Evolutionary conservation across 768 basidiomycete genomes (phyloP).

Genomic region (Phlebiopsis flavidoalba): DNA sequence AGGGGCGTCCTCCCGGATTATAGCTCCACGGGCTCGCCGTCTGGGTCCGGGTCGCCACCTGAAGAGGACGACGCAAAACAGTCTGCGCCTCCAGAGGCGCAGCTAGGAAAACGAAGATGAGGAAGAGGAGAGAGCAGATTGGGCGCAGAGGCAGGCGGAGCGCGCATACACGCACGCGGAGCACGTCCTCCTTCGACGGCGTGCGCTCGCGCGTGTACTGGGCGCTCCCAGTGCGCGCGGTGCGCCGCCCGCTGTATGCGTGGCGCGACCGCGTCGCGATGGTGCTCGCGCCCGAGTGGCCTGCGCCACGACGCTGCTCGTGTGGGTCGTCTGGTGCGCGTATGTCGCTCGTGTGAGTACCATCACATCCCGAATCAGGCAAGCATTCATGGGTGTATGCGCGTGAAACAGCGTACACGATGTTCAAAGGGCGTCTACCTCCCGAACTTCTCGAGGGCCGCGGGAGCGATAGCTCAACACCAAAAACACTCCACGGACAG

Average conservation of each 20-base stretch:
- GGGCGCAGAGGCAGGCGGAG: neutral
- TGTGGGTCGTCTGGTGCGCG: slow-evolving; percentile 74
- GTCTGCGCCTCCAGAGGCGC: too few relatives aligned
- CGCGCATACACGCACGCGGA: slow-evolving; percentile 6
- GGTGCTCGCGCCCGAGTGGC: slow-evolving; percentile 75
- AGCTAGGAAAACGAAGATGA: too few relatives aligned
- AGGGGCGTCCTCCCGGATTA: slow-evolving; percentile 18
- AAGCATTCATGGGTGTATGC: neutral
- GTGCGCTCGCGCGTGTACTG: slow-evolving; percentile 36
- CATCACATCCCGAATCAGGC: neutral
- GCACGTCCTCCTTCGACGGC: slow-evolving; percentile 38
- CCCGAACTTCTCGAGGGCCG: slow-evolving; percentile 79
- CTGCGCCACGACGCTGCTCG: slow-evolving; percentile 67
- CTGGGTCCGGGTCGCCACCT: slow-evolving; percentile 5
- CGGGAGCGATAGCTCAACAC: slow-evolving; percentile 16
- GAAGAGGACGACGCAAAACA: too few relatives aligned
- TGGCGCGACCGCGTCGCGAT: slow-evolving; percentile 66
- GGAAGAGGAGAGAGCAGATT: too few relatives aligned
- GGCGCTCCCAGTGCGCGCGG: slow-evolving; percentile 41
- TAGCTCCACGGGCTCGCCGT: slow-evolving; percentile 23
- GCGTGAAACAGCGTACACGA: slow-evolving; percentile 63
- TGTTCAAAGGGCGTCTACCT: slow-evolving; percentile 94
- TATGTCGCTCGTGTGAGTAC: slow-evolving; percentile 73
- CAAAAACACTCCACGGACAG: slow-evolving; percentile 54
- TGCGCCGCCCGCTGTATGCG: slow-evolving; percentile 55